Evolutionary conservation across 495 filamentous ascomycete species (phyloP), one percentile per base, ranked within the genome.

Genomic region (Parmelia sp.): DNA sequence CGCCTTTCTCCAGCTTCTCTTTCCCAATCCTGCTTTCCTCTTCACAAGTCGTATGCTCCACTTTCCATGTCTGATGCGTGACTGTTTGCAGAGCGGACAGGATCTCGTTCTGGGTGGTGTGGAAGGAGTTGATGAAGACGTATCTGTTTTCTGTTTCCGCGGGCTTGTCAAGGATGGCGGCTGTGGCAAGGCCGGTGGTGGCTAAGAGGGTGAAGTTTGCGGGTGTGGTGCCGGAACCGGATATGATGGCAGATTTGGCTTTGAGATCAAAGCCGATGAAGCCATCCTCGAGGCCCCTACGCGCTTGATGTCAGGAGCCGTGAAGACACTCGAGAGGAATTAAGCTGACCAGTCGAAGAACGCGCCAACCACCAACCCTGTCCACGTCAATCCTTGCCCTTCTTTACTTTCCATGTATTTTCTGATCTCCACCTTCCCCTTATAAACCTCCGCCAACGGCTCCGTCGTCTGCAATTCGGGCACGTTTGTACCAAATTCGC

Each of bases 321-420:
- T 57, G 57, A 57, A 44, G 51, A 21, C 3, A 37, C 37, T 9
- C 17, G 4, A 37, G 19, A 8, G 17, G 7, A 35, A 33, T 69
- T 68, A 55, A 70, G 76, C 75, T 45, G 44, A 69, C 79, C 78
- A 80, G 68, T 84, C 82, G 61, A 85, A 78, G 68, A 84, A 76
- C 17, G 74, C 73, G 4, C 80, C 79, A 27, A 76, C 75, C 6
- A 78, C 74, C 44, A 85, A 65, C 27, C 70, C 75, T 19, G 76
- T 83, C 83, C 82, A 84, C 53, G 68, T 74, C 44, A 85, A 69
- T 3, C 71, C 68, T 4, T 73, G 67, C 7, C 62, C 59, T 62
- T 81, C 74, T 62, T 79, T 80, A 15, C 60, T 69, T 67, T 76
- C 71, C 33, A 85, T 71, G 63, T 83, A 80, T 21, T 79, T 72